Conservation (phyloP, 2,329 filamentous ascomycete species). For the Fusarium incarnatum region DNA sequence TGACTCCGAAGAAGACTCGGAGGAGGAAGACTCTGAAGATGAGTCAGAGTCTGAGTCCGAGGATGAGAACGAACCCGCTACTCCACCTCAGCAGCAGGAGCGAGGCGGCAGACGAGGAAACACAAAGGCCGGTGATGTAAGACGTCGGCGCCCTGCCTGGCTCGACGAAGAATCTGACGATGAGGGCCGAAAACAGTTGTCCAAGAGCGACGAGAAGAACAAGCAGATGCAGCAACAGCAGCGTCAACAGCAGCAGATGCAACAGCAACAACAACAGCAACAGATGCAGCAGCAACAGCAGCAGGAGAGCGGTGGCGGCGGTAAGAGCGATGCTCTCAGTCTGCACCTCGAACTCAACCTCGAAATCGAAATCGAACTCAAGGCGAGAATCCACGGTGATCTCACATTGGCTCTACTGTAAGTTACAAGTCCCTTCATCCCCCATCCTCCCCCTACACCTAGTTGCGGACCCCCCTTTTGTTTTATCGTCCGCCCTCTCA, state of each 20-base stretch:
- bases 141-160: conserved; percentile 39
- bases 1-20: conserved; percentile 27
- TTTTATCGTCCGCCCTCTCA: conserved; percentile 24
- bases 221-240: conserved; percentile 20
- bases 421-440: conserved; percentile 38
- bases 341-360: conserved; percentile 82
- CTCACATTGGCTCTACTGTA: conserved; percentile 78
- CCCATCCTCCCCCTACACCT: background rate
- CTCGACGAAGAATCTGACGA: conserved; percentile 43
- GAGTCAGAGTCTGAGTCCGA: conserved; percentile 42
- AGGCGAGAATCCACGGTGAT: conserved; percentile 88
- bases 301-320: conserved; percentile 29
- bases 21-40: conserved; percentile 37
- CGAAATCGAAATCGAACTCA: conserved; percentile 86
- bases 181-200: conserved; percentile 32
- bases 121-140: conserved; percentile 25
- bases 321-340: conserved; percentile 61
- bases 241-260: conserved; percentile 30
- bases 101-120: conserved; percentile 9
- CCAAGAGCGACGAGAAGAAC: background rate
- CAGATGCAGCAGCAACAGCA: conserved; percentile 38
- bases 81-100: conserved; percentile 39
- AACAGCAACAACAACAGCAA: conserved; percentile 34
- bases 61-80: conserved; percentile 43
- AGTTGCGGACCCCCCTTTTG: conserved; percentile 5